Percentiles rank a stretch among this genome's conserved stretches.
Conservation (phyloP, 2,329 filamentous ascomycete genomes). For the Laburnicola sp. region DNA sequence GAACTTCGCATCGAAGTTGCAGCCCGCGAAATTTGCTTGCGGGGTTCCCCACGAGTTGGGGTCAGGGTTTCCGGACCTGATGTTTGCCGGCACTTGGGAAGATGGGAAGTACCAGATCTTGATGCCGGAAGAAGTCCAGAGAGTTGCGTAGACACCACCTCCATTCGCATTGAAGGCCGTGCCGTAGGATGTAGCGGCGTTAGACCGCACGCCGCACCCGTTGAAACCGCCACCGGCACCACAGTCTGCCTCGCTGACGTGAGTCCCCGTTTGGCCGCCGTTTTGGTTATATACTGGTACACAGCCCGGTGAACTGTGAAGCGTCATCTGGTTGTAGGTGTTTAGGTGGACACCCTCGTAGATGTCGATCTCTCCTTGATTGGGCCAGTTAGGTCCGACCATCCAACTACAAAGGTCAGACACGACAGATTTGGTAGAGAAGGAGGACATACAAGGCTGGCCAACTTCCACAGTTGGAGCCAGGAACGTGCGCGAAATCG, state of each 20-base stretch:
- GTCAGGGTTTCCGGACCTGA: constrained; percentile 46
- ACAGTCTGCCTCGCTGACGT: constrained; percentile 39
- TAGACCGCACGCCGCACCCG: constrained; percentile 39
- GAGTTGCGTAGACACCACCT: constrained; percentile 50
- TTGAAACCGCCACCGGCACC: constrained; percentile 40
- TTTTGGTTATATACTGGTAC: constrained; percentile 30
- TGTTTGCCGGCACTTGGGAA: constrained; percentile 47
- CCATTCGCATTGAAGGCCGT: constrained; percentile 46
- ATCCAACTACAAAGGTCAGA: constrained; percentile 37
- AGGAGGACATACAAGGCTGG: constrained; percentile 40
- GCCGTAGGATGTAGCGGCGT: constrained; percentile 39
- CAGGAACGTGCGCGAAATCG: constrained; percentile 47
- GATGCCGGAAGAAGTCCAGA: constrained; percentile 48
- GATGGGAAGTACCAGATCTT: constrained; percentile 54
- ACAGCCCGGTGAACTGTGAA: constrained; percentile 45
- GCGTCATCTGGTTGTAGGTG: constrained; percentile 42
- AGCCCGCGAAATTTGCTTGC: constrained; percentile 43
- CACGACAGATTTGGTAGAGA: background rate
- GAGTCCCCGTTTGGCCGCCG: constrained; percentile 37
- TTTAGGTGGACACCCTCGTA: constrained; percentile 46
- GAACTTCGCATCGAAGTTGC: constrained; percentile 43
- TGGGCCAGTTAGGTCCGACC: constrained; percentile 47
- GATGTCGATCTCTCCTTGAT: constrained; percentile 43
- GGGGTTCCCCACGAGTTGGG: constrained; percentile 50
- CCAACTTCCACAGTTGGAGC: constrained; percentile 44